Evolutionary conservation across 805 yeast genomes (phyloP).

Genomic region (Priceomyces castillae): DNA sequence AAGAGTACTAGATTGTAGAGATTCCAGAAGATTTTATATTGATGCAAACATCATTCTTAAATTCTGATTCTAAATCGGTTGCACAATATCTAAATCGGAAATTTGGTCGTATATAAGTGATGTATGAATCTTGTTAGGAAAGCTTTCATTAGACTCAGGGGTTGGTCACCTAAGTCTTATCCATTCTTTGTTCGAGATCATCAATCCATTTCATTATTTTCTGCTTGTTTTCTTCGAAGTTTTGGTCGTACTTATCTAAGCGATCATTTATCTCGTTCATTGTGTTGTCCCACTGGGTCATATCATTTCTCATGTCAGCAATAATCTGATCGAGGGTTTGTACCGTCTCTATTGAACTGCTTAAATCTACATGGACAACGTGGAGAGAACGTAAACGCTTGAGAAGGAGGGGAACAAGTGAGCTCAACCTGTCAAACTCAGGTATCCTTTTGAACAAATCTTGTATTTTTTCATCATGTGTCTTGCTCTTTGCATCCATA

Average conservation of each 20-base stretch:
- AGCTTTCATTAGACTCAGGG: neutral
- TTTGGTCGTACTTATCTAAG: constrained; percentile 20
- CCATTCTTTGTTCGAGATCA: constrained; percentile 9
- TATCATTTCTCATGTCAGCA: constrained; percentile 22
- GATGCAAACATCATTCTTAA: too few species aligned
- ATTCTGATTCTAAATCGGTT: too few species aligned
- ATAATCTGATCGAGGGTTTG: constrained; percentile 27
- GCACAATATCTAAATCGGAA: too few species aligned
- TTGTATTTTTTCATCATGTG: constrained; percentile 17
- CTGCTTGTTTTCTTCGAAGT: constrained; percentile 22
- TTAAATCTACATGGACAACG: constrained; percentile 31
- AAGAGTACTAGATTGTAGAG: too few species aligned
- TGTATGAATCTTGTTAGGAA: too few species aligned
- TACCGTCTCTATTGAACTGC: constrained; percentile 23
- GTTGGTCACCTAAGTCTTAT: neutral
- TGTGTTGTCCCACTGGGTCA: constrained; percentile 29
- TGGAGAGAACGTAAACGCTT: constrained; percentile 31
- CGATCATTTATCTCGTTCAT: constrained; percentile 20
- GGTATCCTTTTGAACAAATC: constrained; percentile 24
- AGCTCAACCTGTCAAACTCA: constrained; percentile 21
- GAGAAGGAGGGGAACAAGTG: constrained; percentile 24
- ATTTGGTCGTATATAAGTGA: too few species aligned
- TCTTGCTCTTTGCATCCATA: neutral
- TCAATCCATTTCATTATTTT: constrained; percentile 17
- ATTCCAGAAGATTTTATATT: too few species aligned